Evolutionary conservation across 805 yeast genomes (phyloP), one percentile per base, ranked within the genome.

Genomic region (Schwanniomyces vanrijiae): DNA sequence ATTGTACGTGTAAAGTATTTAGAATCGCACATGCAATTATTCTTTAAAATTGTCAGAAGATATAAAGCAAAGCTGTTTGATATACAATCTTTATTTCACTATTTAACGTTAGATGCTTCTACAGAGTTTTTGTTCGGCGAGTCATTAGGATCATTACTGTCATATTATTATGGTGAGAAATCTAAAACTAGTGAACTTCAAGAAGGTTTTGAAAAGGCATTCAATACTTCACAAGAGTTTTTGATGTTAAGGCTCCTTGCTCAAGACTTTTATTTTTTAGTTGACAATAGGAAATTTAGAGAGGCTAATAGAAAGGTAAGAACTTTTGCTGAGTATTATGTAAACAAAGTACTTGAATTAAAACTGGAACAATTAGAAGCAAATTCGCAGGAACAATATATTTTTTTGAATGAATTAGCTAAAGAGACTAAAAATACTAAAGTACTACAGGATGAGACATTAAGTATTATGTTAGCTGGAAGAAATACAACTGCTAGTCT

Each of bases 401-500:
- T 75, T 9, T 77, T 78, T 58, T 68, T 79, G 48, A 66, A 69
- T 42, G 82, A 77, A 54, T 67, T 78, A 49, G 76, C 68, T 42
- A 71, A 73, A 58, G 75, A 76, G 57, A 76, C 81, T 13, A 66
- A 73, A 45, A 74, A 79, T 53, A 77, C 78, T 16, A 60, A 50
- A 44, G 67, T 69, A n/a, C 71, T 78, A 48, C 66, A 82, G 42
- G 81, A 77, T 56, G 82, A 79, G 60, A 65, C 76, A 33, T 64
- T 78, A 58, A 78, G 76, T 55, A 72, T 79, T 46, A 65, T 78
- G 49, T 59, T 78, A 19, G 83, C 83, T 13, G 83, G 82, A 25
- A 67, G 83, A 54, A 83, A 79, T 54, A 78, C 83, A 40, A 78
- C 83, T 10, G 82, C 83, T 8, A 73, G 77, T 3, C 61, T 76